These are phyloP conservation scores for Geosmithia flava DNA, from an alignment of 2,329 filamentous ascomycete genomes.

Conservation along the genomic window DNA sequence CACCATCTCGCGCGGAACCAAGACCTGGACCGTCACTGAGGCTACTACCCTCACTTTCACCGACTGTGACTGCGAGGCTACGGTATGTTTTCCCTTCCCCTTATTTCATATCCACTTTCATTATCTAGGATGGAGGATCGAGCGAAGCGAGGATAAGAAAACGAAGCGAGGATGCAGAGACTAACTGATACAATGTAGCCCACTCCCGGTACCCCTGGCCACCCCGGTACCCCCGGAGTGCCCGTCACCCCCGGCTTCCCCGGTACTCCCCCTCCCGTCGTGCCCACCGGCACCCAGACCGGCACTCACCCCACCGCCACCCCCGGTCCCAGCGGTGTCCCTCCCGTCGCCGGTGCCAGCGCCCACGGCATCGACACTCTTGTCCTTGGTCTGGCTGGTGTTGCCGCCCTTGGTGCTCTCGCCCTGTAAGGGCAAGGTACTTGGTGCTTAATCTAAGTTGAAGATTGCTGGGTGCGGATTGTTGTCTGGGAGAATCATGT, in stretches of 20 bases:
- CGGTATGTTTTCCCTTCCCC: background rate
- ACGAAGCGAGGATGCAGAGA: background rate
- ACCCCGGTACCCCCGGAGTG: background rate
- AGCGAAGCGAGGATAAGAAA: background rate
- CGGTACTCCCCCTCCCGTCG: background rate
- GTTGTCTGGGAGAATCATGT: too few species aligned
- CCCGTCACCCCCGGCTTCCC: background rate
- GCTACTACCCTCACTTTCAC: constrained; percentile 42
- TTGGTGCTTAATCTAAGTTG: too few species aligned
- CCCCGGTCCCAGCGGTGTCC: background rate
- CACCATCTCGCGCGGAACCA: constrained; percentile 34
- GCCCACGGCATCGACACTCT: background rate
- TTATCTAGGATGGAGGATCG: too few species aligned
- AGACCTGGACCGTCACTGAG: constrained; percentile 40
- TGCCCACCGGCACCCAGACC: background rate
- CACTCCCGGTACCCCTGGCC: constrained; percentile 4
- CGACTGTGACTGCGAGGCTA: constrained; percentile 32
- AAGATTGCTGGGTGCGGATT: too few species aligned
- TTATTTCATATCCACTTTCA: background rate
- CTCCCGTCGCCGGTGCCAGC: constrained; percentile 2
- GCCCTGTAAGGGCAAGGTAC: constrained; percentile 3
- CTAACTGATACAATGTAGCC: background rate
- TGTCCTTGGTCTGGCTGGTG: constrained; percentile 3
- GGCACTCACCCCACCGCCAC: background rate
- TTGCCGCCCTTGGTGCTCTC: constrained; percentile 3